phyloP scores from a whole-genome alignment of 495 filamentous ascomycete species.

The Xylaria palmicola region DNA sequence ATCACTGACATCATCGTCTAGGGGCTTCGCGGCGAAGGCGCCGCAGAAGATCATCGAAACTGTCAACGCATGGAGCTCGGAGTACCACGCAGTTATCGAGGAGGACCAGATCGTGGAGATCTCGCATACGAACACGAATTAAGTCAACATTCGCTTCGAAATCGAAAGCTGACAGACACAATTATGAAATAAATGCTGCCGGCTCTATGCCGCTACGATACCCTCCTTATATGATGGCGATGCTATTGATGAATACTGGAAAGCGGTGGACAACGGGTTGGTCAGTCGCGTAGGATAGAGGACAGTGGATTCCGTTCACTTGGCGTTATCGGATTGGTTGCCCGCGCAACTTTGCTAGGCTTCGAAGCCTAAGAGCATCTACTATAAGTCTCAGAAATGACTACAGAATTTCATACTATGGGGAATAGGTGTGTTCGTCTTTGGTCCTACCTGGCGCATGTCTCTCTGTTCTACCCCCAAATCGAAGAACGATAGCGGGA shows the following conservation, averaged over 20 bases:
- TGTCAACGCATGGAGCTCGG: slow-evolving; percentile 62
- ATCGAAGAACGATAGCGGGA: too few relatives aligned
- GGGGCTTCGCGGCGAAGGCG: slow-evolving; percentile 75
- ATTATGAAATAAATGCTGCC: slow-evolving; percentile 1
- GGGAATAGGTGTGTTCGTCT: too few relatives aligned
- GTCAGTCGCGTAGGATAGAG: background rate
- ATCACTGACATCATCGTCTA: slow-evolving; percentile 26
- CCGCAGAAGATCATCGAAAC: slow-evolving; percentile 65
- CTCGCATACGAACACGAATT: background rate
- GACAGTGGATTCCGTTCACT: background rate
- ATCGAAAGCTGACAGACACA: background rate
- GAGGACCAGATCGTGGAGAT: slow-evolving; percentile 65
- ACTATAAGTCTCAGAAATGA: background rate
- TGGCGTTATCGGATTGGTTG: slow-evolving; percentile 3
- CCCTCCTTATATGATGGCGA: slow-evolving; percentile 6
- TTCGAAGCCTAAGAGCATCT: background rate
- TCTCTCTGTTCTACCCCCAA: too few relatives aligned
- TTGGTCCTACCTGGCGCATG: too few relatives aligned
- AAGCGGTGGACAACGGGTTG: background rate
- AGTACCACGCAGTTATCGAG: slow-evolving; percentile 70
- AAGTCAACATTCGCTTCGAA: slow-evolving; percentile 1
- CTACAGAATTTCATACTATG: background rate
- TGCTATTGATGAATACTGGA: background rate
- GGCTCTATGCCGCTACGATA: background rate
- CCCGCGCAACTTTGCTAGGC: background rate